phyloP scores from a whole-genome alignment of 129 eudicot species.

The Oenanthe sinensis region DNA sequence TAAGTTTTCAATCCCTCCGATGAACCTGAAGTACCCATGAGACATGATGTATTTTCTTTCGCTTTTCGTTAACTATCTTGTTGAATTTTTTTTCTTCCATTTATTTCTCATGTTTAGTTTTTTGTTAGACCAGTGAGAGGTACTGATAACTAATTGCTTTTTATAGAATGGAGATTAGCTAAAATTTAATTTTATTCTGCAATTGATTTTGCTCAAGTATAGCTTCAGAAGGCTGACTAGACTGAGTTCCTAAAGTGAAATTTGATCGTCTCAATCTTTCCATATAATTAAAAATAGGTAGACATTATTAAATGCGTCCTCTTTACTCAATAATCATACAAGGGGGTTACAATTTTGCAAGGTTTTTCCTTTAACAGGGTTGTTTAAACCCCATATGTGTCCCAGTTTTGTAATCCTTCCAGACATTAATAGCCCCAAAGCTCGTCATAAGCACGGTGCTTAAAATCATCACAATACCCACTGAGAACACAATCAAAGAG shows the following conservation, averaged over 20 bases:
- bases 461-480: slow-evolving; percentile 44
- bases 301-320: background rate
- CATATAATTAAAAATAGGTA: background rate
- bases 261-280: background rate
- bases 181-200: background rate
- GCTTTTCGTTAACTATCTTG: background rate
- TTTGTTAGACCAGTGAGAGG: slow-evolving; percentile 1
- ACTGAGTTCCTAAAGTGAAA: background rate
- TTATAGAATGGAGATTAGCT: background rate
- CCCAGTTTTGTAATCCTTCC: slow-evolving; percentile 45
- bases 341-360: background rate
- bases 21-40: background rate
- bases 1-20: background rate
- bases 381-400: slow-evolving; percentile 41
- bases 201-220: background rate
- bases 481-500: slow-evolving; percentile 50
- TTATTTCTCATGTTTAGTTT: background rate
- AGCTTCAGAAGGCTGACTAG: background rate
- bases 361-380: slow-evolving; percentile 26
- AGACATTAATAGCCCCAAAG: slow-evolving; percentile 42
- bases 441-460: slow-evolving; percentile 46
- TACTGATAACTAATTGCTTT: slow-evolving; percentile 3
- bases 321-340: background rate
- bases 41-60: background rate
- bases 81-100: background rate